phyloP scores from a whole-genome alignment of 352 stramenopile genomes.

The Phytophthora aleatoria region DNA sequence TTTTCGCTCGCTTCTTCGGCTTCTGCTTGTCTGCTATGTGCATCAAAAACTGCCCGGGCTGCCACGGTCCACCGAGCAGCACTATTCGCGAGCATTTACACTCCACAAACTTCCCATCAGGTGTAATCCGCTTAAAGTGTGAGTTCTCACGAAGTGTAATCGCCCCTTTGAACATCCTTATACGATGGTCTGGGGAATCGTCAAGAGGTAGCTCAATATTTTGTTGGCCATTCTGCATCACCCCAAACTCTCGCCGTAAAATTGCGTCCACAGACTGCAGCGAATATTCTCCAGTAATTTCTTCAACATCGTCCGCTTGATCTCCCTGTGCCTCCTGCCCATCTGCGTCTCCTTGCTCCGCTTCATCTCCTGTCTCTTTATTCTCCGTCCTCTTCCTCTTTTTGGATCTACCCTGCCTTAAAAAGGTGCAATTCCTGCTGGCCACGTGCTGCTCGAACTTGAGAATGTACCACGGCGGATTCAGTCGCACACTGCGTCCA shows the following conservation, averaged over 20 bases:
- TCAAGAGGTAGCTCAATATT: slow-evolving; percentile 15
- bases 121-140: slow-evolving; percentile 65
- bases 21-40: slow-evolving; percentile 64
- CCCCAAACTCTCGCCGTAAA: slow-evolving; percentile 37
- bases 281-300: slow-evolving; percentile 22
- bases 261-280: slow-evolving; percentile 39
- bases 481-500: slow-evolving; percentile 69
- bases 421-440: slow-evolving; percentile 78
- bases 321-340: slow-evolving; percentile 1
- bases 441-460: slow-evolving; percentile 89
- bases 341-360: neutral
- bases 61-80: slow-evolving; percentile 55
- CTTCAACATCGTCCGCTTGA: slow-evolving; percentile 3
- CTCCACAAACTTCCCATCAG: slow-evolving; percentile 69
- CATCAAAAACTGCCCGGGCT: slow-evolving; percentile 59
- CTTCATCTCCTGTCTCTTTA: neutral
- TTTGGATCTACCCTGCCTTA: slow-evolving; percentile 40
- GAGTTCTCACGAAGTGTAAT: slow-evolving; percentile 40
- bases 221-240: slow-evolving; percentile 20
- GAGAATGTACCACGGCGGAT: slow-evolving; percentile 85
- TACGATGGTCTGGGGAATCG: slow-evolving; percentile 6
- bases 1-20: slow-evolving; percentile 34
- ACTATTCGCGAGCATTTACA: slow-evolving; percentile 72
- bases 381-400: slow-evolving; percentile 25
- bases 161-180: slow-evolving; percentile 39